Base-by-base conservation (phyloP, 768 basidiomycete genomes). In the Leccinum subgranulosum region DNA sequence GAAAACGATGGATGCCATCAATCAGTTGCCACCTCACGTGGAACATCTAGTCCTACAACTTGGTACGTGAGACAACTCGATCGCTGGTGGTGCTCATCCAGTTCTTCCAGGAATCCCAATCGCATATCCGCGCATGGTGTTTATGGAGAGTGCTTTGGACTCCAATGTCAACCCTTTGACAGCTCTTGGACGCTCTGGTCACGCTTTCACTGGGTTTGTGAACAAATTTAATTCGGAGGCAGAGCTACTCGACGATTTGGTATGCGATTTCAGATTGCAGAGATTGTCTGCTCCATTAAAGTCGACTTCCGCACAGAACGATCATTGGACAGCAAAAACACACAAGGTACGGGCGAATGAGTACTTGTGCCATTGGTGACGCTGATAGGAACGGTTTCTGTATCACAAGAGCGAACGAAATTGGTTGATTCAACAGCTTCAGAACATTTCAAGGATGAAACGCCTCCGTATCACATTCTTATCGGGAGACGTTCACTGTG, bases 141-240 rank as follows among this genome's bases (percentile, higher is more conserved):
- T 96, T 70, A 74, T 97, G 60, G 96, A 91, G 71, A 76, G 74
- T 23, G 82, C 88, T 8, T 74, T 98, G 27, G 88, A 89, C 46
- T 86, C 84, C 29, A 94, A 88, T 72, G 78, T 88, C 51, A 98
- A 98, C 69, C 94, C 95, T 2, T 73, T 98, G 46, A 82, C 88
- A 36, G 81, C 85, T 4, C 77, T 98, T 8, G 90, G 88, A 8
- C 81, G 84, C 68, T 75, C 76, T 45, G 89, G 90, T 9, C 76
- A 82, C 51, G 88, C 88, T 19, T 69, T 93, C 45, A 81, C 82
- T 29, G 88, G 91, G 12, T 90, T 95, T 64, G 86, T 92, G 31
- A 93, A 95, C 69, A 90, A 91, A 69, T 94, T 94, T 73, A 94
- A 94, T 71, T 83, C 83, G n/a, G 90, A 92, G 46, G 90, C 94